These are phyloP conservation scores for Coix lacrymajobi DNA, from an alignment of 176 grass and related monocot species.

Conservation along the genomic window DNA sequence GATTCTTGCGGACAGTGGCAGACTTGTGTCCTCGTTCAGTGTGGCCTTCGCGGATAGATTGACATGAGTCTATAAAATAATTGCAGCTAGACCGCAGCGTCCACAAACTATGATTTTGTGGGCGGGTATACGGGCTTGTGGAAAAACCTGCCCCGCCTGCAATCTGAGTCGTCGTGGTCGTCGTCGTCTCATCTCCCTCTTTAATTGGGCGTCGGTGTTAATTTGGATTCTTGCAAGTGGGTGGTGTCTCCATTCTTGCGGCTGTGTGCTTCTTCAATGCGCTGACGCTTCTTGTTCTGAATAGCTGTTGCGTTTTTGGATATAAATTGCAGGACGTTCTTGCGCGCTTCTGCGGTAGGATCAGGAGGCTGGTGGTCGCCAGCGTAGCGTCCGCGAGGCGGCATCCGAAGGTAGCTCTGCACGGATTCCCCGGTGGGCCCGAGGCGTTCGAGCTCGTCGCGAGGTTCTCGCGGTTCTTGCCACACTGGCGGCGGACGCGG, in stretches of 20 bases:
- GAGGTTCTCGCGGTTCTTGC: too few species aligned
- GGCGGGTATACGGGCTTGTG: too few species aligned
- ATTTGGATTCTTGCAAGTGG: slow-evolving; percentile 24
- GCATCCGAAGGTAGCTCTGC: slow-evolving; percentile 40
- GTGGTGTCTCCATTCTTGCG: slow-evolving; percentile 8
- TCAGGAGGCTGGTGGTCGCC: slow-evolving; percentile 32
- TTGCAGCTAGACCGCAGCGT: too few species aligned
- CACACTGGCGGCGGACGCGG: slow-evolving; percentile 31
- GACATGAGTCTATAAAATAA: too few species aligned
- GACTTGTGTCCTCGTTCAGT: too few species aligned
- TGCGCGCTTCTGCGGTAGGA: slow-evolving; percentile 48
- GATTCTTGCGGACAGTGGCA: too few species aligned
- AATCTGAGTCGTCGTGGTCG: too few species aligned
- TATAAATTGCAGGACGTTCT: slow-evolving; percentile 70
- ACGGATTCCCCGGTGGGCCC: slow-evolving; percentile 67
- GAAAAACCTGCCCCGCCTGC: too few species aligned
- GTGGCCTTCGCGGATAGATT: too few species aligned
- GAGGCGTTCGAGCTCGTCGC: slow-evolving; percentile 79
- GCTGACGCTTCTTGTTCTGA: slow-evolving; percentile 15
- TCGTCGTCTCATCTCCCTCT: too few species aligned
- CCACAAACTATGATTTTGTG: too few species aligned
- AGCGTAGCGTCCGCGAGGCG: slow-evolving; percentile 19
- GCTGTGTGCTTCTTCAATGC: background rate
- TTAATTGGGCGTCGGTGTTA: background rate
- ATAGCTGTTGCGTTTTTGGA: background rate